Conservation (phyloP, 2,329 filamentous ascomycete species). For the Diaporthe sp. region DNA sequence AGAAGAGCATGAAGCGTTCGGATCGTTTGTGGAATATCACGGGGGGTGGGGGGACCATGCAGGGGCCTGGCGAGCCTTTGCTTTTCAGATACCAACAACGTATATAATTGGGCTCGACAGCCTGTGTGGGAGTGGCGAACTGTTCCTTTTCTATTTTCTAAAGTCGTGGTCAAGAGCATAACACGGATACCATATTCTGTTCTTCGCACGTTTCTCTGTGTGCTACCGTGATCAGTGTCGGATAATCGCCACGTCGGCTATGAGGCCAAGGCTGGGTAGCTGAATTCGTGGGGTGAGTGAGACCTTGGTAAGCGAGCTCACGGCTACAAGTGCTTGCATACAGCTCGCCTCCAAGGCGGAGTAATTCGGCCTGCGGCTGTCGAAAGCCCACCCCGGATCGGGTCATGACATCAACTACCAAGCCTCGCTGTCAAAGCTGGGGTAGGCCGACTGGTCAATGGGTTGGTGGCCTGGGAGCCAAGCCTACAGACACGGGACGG, state of each 20-base stretch:
- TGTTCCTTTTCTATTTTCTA: slow-evolving; percentile 20
- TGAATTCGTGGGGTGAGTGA: neutral
- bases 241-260: neutral
- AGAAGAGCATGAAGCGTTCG: slow-evolving; percentile 16
- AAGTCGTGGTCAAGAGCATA: slow-evolving; percentile 36
- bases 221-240: neutral
- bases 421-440: neutral
- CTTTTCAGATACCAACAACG: slow-evolving; percentile 36
- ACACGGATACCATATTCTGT: slow-evolving; percentile 41
- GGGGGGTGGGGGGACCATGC: neutral
- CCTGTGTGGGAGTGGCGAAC: slow-evolving; percentile 32
- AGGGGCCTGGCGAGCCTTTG: slow-evolving; percentile 19
- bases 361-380: neutral
- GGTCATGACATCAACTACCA: slow-evolving; percentile 17
- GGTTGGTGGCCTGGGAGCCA: neutral
- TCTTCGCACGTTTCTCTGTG: slow-evolving; percentile 8
- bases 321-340: neutral
- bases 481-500: slow-evolving; percentile 29
- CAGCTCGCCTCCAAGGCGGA: neutral
- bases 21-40: slow-evolving; percentile 12
- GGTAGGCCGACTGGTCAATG: neutral
- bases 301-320: neutral
- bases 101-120: slow-evolving; percentile 36
- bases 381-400: neutral
- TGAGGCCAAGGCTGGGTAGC: neutral